A percentile compares a stretch with the other conserved stretches of the same genome.
Evolutionary conservation across 2,329 filamentous ascomycete species (phyloP).

Genomic region (Cercospora zeina): DNA sequence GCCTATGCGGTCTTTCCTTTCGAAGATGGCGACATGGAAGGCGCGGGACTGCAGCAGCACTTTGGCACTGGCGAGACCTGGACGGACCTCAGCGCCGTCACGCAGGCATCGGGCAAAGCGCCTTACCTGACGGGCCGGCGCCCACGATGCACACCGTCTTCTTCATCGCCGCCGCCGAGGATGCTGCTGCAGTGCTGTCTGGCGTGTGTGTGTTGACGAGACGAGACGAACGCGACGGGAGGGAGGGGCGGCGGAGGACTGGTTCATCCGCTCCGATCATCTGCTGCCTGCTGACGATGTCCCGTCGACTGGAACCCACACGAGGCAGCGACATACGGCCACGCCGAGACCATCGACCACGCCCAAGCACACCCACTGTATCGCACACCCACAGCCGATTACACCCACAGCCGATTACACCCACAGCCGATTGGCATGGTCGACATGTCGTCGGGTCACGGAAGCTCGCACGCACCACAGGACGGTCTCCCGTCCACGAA

Average conservation of each 20-base stretch:
- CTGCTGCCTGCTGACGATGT: too few species aligned
- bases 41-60: slow-evolving; percentile 62
- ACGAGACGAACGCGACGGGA: too few species aligned
- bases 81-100: not conserved
- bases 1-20: slow-evolving; percentile 64
- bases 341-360: too few species aligned
- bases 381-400: too few species aligned
- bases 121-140: slow-evolving; percentile 43
- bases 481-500: slow-evolving; percentile 23
- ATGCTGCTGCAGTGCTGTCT: not conserved
- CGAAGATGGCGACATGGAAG: slow-evolving; percentile 71
- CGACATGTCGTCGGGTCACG: slow-evolving; percentile 24
- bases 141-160: slow-evolving; percentile 46
- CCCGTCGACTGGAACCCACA: too few species aligned
- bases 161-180: slow-evolving; percentile 27
- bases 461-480: slow-evolving; percentile 18
- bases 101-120: not conserved
- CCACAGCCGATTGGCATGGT: too few species aligned
- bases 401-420: too few species aligned
- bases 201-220: too few species aligned
- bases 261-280: slow-evolving; percentile 2
- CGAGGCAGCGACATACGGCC: too few species aligned
- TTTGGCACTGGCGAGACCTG: slow-evolving; percentile 56
- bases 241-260: not conserved
- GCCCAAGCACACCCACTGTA: too few species aligned